Conservation (phyloP, 1,284 basidiomycete genomes). For the Volvariella volvacea region DNA sequence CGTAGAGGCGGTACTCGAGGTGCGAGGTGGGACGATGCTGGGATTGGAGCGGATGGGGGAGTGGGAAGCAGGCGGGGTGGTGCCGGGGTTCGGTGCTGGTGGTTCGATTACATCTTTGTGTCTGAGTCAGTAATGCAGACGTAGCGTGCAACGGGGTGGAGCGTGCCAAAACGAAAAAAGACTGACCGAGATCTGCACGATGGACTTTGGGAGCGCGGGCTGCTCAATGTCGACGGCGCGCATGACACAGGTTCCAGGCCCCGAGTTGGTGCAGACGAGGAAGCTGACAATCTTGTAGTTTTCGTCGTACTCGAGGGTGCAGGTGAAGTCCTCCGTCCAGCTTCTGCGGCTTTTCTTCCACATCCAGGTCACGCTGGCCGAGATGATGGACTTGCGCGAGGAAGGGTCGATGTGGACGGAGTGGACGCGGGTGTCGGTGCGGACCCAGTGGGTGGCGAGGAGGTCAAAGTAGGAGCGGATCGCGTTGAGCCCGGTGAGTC, state of each 20-base stretch:
- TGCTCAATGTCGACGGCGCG: slow-evolving; percentile 27
- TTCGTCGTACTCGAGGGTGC: slow-evolving; percentile 35
- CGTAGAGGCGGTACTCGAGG: too few species aligned
- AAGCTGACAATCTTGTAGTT: slow-evolving; percentile 30
- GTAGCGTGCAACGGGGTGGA: too few species aligned
- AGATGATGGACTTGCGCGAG: slow-evolving; percentile 21
- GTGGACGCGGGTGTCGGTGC: slow-evolving; percentile 20
- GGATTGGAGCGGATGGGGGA: too few species aligned
- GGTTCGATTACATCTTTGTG: neutral
- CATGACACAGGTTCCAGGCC: slow-evolving; percentile 34
- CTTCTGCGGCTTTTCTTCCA: slow-evolving; percentile 32
- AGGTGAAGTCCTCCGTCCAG: slow-evolving; percentile 37
- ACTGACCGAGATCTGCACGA: neutral
- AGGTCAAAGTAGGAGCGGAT: slow-evolving; percentile 42
- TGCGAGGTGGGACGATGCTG: too few species aligned
- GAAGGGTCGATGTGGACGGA: slow-evolving; percentile 15
- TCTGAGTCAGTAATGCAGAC: too few species aligned
- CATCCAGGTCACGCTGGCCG: slow-evolving; percentile 33
- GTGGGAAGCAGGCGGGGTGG: too few species aligned
- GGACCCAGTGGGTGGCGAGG: slow-evolving; percentile 33
- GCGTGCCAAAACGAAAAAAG: too few species aligned
- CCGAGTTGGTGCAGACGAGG: slow-evolving; percentile 28
- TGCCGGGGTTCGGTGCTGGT: neutral
- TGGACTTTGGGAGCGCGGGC: neutral
- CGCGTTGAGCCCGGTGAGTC: slow-evolving; percentile 32